phyloP scores from a whole-genome alignment of 2,329 filamentous ascomycete species.

The Parafenestella ontariensis region DNA sequence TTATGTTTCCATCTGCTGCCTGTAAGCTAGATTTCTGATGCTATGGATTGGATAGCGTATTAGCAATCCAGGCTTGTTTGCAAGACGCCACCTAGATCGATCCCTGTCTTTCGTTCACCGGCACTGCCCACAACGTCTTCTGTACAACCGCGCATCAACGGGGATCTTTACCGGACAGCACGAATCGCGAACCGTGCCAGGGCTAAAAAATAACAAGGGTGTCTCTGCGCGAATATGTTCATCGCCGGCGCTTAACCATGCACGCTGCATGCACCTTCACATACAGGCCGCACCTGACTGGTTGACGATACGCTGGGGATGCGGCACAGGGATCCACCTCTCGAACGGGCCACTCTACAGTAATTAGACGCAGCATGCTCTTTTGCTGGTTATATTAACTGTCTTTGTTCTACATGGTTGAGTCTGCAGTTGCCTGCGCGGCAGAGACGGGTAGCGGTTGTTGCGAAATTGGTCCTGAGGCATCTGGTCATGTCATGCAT shows the following conservation, averaged over 20 bases:
- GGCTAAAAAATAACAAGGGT: constrained; percentile 14
- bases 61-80: constrained; percentile 5
- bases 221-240: constrained; percentile 22
- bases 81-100: constrained; percentile 14
- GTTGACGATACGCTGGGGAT: constrained; percentile 27
- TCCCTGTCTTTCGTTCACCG: constrained; percentile 15
- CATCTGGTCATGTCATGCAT: constrained; percentile 20
- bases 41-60: background rate
- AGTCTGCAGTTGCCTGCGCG: constrained; percentile 17
- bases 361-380: constrained; percentile 40
- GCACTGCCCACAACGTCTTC: constrained; percentile 31
- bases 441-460: constrained; percentile 26
- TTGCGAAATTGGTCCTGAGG: constrained; percentile 19
- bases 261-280: constrained; percentile 23
- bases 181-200: constrained; percentile 14
- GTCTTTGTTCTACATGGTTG: constrained; percentile 12
- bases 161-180: constrained; percentile 25
- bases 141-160: constrained; percentile 23
- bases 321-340: constrained; percentile 33
- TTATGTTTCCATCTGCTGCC: background rate
- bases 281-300: constrained; percentile 21
- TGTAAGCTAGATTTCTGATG: background rate
- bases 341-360: constrained; percentile 17
- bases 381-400: constrained; percentile 33
- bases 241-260: constrained; percentile 25